A percentile compares a stretch with the other conserved stretches of the same genome.
phyloP scores from a whole-genome alignment of 2,329 filamentous ascomycete species.

The Colletotrichum gloeosporioides region DNA sequence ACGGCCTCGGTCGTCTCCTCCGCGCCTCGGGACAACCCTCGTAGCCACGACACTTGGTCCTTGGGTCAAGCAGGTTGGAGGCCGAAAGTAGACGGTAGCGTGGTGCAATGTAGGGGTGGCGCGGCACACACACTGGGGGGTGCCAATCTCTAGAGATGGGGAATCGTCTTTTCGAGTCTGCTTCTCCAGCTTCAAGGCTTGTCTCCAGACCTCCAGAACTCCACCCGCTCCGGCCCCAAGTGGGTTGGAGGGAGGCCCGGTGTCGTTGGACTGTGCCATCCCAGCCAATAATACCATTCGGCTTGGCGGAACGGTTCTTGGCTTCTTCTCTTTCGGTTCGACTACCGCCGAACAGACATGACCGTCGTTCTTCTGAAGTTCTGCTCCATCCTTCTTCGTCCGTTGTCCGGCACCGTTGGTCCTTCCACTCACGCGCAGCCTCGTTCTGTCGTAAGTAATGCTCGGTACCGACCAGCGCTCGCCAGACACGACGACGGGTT shows the following conservation, averaged over 20 bases:
- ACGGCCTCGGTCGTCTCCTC: background rate
- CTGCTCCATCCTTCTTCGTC: background rate
- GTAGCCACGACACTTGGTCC: background rate
- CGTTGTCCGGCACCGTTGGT: background rate
- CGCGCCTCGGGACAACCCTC: slow-evolving; percentile 3
- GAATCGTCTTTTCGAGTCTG: background rate
- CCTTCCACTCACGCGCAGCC: background rate
- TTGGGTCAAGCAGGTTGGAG: background rate
- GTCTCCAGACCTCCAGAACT: slow-evolving; percentile 11
- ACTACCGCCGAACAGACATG: slow-evolving; percentile 29
- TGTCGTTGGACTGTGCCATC: slow-evolving; percentile 22
- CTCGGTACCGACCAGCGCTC: background rate
- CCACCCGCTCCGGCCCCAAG: slow-evolving; percentile 3
- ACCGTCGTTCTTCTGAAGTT: background rate
- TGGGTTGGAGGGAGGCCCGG: slow-evolving; percentile 1
- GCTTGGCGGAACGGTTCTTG: slow-evolving; percentile 2
- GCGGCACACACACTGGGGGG: background rate
- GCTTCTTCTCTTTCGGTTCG: slow-evolving; percentile 25
- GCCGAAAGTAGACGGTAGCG: background rate
- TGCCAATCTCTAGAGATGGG: background rate
- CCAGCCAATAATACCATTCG: slow-evolving; percentile 11
- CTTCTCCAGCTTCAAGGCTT: slow-evolving; percentile 19
- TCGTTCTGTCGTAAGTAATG: background rate
- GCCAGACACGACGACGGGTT: background rate
- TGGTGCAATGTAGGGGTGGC: background rate